Conservation (phyloP, 768 basidiomycete genomes). For the Gloeophyllum trabeum region DNA sequence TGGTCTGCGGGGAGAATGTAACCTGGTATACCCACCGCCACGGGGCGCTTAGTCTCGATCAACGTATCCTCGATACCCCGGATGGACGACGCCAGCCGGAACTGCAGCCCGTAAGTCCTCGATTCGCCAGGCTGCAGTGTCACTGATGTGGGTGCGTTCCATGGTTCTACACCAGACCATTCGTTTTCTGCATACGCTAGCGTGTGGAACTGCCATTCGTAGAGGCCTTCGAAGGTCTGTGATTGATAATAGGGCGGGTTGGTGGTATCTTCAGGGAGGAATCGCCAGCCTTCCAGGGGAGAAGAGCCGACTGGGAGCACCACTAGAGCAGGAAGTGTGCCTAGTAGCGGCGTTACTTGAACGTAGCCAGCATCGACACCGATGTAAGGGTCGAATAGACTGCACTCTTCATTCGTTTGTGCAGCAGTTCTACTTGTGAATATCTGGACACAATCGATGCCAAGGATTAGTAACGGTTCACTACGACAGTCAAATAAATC, state of each 20-base stretch:
- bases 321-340: conserved; percentile 39
- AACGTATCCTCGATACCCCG: conserved; percentile 35
- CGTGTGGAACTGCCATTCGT: conserved; percentile 52
- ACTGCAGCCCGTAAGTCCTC: conserved; percentile 42
- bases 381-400: conserved; percentile 45
- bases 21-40: conserved; percentile 41
- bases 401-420: conserved; percentile 39
- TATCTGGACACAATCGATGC: conserved; percentile 26
- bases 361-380: conserved; percentile 47
- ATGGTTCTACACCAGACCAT: conserved; percentile 38
- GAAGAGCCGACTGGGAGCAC: conserved; percentile 30
- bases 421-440: conserved; percentile 42
- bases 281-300: conserved; percentile 50
- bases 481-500: no score
- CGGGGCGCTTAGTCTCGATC: conserved; percentile 27
- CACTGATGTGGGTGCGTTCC: conserved; percentile 41
- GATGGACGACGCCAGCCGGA: conserved; percentile 37
- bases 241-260: conserved; percentile 39
- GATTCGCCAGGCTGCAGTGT: conserved; percentile 33
- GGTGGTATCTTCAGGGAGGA: conserved; percentile 37
- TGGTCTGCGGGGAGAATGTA: conserved; percentile 40
- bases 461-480: no score
- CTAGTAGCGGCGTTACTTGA: conserved; percentile 37
- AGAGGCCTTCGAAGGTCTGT: conserved; percentile 47
- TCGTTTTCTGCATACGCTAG: conserved; percentile 44